Evolutionary conservation across 2,329 filamentous ascomycete genomes (phyloP).

Genomic region (Penicillium sclerotigenum): DNA sequence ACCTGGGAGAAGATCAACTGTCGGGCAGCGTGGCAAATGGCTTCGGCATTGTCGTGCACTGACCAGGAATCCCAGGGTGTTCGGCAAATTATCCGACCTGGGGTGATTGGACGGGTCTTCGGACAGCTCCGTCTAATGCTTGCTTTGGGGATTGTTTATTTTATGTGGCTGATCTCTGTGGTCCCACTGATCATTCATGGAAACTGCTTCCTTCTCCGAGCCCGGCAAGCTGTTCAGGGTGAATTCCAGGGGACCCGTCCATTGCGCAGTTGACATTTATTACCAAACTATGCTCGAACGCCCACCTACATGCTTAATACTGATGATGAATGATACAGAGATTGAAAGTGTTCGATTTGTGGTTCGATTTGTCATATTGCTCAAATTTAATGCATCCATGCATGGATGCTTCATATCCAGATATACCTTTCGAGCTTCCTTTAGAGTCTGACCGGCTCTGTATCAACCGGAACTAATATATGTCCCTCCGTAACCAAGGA

Average conservation of each 20-base stretch:
- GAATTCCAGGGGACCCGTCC: slow-evolving; percentile 17
- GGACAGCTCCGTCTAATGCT: slow-evolving; percentile 28
- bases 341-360: neutral
- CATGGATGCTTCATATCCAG: neutral
- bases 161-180: slow-evolving; percentile 40
- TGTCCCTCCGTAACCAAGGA: slow-evolving; percentile 32
- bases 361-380: neutral
- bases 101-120: slow-evolving; percentile 11
- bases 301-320: neutral
- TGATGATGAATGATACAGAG: neutral
- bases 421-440: neutral
- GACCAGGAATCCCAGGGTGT: slow-evolving; percentile 17
- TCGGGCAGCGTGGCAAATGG: slow-evolving; percentile 63
- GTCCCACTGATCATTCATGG: slow-evolving; percentile 39
- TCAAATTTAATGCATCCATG: neutral
- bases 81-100: slow-evolving; percentile 13
- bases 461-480: slow-evolving; percentile 23
- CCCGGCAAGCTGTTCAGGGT: slow-evolving; percentile 16
- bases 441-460: slow-evolving; percentile 33
- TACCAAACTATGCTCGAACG: neutral
- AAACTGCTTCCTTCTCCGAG: slow-evolving; percentile 25
- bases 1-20: slow-evolving; percentile 73
- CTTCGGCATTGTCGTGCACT: slow-evolving; percentile 41
- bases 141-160: slow-evolving; percentile 34
- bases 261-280: slow-evolving; percentile 4